Percentiles rank a stretch among this genome's conserved stretches.
These are phyloP conservation scores for Eucalyptus marginata DNA, from an alignment of 345 rosid genomes.

Conservation along the genomic window DNA sequence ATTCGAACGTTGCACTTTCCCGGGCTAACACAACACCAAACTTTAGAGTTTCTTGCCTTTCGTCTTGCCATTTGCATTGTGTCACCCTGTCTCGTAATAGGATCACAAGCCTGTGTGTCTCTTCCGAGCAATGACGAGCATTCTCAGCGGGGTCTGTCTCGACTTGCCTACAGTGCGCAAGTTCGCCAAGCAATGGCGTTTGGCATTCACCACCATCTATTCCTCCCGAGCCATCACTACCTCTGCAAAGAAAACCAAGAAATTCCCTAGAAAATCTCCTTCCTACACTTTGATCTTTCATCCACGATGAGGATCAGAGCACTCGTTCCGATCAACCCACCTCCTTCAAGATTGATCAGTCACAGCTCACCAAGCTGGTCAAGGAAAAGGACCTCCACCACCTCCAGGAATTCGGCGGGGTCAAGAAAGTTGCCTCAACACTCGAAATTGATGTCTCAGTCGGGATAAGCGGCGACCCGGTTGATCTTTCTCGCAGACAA, in stretches of 20 bases:
- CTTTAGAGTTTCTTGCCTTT: neutral
- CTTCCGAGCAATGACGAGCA: neutral
- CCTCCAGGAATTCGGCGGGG: constrained; percentile 31
- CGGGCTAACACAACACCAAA: neutral
- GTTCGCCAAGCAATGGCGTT: constrained; percentile 38
- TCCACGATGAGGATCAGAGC: constrained; percentile 30
- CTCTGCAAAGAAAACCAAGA: neutral
- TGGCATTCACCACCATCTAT: constrained; percentile 31
- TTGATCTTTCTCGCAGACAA: constrained; percentile 25
- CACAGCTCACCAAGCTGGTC: constrained; percentile 22
- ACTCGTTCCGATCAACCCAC: constrained; percentile 11
- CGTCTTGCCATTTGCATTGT: neutral
- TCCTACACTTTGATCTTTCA: neutral
- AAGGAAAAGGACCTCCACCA: constrained; percentile 20
- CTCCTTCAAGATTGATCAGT: constrained; percentile 13
- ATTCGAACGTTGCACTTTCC: neutral
- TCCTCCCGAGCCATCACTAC: constrained; percentile 20
- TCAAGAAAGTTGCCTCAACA: constrained; percentile 20
- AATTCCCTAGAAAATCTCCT: neutral
- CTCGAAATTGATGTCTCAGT: constrained; percentile 12
- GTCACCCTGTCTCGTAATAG: neutral
- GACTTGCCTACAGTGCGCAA: constrained; percentile 1
- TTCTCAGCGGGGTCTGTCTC: neutral
- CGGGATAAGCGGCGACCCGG: constrained; percentile 22
- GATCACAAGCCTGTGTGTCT: neutral